A percentile compares a stretch with the other conserved stretches of the same genome.
Conservation (phyloP, 2,329 filamentous ascomycete species). For the Aspergillus ochraceus region DNA sequence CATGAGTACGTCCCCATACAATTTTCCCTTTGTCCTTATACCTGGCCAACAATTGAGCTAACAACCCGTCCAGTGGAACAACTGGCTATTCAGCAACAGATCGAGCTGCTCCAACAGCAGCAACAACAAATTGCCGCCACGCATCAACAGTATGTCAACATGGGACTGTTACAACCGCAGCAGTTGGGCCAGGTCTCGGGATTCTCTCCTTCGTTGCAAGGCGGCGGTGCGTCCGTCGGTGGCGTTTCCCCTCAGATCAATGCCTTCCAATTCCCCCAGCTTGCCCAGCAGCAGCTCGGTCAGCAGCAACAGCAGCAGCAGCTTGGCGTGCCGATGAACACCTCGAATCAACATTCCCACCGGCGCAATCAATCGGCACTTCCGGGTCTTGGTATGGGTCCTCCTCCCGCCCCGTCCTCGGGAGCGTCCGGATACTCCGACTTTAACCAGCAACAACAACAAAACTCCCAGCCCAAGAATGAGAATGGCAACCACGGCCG, state of each 20-base stretch:
- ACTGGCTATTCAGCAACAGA: constrained; percentile 95
- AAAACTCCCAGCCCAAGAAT: constrained; percentile 64
- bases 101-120: constrained; percentile 94
- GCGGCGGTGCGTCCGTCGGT: constrained; percentile 65
- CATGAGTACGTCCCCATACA: constrained; percentile 76
- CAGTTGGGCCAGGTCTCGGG: constrained; percentile 72
- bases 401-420: constrained; percentile 88
- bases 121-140: constrained; percentile 96
- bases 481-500: constrained; percentile 71
- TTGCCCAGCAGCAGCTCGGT: constrained; percentile 68
- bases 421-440: constrained; percentile 83
- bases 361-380: constrained; percentile 97
- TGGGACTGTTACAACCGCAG: constrained; percentile 88
- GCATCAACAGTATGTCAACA: constrained; percentile 96
- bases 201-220: constrained; percentile 73
- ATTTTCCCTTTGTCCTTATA: constrained; percentile 44
- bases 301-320: constrained; percentile 54
- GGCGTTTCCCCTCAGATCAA: constrained; percentile 73
- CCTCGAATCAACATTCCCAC: constrained; percentile 80
- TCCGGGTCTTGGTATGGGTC: constrained; percentile 86
- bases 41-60: constrained; percentile 16
- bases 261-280: constrained; percentile 86
- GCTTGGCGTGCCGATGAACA: constrained; percentile 70
- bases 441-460: constrained; percentile 64
- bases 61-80: constrained; percentile 73